Base-by-base conservation (phyloP, 805 yeast species). In the Huiozyma sinensis region DNA sequence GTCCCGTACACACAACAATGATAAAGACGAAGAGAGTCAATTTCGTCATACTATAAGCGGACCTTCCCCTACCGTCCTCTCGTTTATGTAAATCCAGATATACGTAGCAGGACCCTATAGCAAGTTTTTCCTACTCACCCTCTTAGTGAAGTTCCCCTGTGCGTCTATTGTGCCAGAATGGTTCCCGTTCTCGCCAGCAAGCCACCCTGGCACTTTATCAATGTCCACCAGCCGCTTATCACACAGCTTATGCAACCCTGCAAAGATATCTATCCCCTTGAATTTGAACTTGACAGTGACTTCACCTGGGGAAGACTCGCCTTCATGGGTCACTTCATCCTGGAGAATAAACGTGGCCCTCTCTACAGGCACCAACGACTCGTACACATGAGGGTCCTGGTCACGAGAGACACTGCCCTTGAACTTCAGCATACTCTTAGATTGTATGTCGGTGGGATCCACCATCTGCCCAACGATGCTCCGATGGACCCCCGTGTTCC, bases 181-280 rank as follows among this genome's bases (percentile, higher is more conserved):
- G 1, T 61, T 52, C 0, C 83, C 82, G 48, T 79, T 80, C 57
- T 83, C 87, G 2, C 94, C 95, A 4, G 89, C 77, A 31, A 85
- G 59, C 89, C 88, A 85, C 30, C 77, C 73, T 0, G 95, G 95
- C 11, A 83, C 62, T 0, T 51, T 65, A n/a, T 69, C 64, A 0
- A 83, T 72, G 50, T 82, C 72, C 1, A 79, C 61, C 0, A 70
- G 53, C 1, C 67, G 72, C 49, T 64, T 45, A 42, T 66, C 67
- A 28, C 87, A 73, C 12, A 85, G 65, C 53, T 83, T 81, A 58
- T 83, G 87, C 34, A 85, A 54, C 0, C 95, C 95, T 2, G 77
- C 94, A 69, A 79, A 85, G 0, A 86, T 72, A 56, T 85, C 94
- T 13, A 66, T 68, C 1, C 95, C 95, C 3, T 70, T 63, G 5